A percentile compares a stretch with the other conserved stretches of the same genome.
These are phyloP conservation scores for Rheum nobile DNA, from an alignment of 148 eudicot genomes.

Conservation along the genomic window DNA sequence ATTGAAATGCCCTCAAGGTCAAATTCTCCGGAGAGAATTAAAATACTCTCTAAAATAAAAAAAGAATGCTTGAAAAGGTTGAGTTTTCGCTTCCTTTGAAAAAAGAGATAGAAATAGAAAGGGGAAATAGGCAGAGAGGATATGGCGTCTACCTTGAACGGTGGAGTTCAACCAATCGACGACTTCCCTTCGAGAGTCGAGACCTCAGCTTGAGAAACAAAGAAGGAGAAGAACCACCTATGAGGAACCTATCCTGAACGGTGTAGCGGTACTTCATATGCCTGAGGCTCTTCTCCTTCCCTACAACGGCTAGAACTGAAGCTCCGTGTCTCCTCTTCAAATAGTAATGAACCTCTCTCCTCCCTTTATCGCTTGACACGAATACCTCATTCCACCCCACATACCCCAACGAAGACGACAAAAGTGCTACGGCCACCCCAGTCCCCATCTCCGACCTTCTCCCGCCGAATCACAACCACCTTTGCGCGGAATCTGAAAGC, in stretches of 20 bases:
- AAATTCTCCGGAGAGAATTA: not conserved
- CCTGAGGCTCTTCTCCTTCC: slow-evolving; percentile 50
- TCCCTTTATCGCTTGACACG: too few relatives aligned
- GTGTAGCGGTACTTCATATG: slow-evolving; percentile 34
- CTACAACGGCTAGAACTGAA: slow-evolving; percentile 59
- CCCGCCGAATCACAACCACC: not conserved
- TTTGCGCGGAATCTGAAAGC: not conserved
- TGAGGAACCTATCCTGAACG: slow-evolving; percentile 15
- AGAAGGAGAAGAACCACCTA: slow-evolving; percentile 9
- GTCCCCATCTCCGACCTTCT: slow-evolving; percentile 6
- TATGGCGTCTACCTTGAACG: slow-evolving; percentile 29
- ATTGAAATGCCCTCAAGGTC: not conserved
- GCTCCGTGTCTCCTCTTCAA: slow-evolving; percentile 45
- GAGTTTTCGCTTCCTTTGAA: too few relatives aligned
- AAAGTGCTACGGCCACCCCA: slow-evolving; percentile 1
- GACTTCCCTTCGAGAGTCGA: slow-evolving; percentile 51
- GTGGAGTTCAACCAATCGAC: slow-evolving; percentile 54
- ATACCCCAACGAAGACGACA: slow-evolving; percentile 23
- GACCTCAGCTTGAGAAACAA: slow-evolving; percentile 40
- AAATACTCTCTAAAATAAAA: not conserved
- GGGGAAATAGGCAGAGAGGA: not conserved
- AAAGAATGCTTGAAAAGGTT: not conserved
- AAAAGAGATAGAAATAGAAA: not conserved
- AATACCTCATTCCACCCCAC: too few relatives aligned
- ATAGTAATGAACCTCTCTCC: slow-evolving; percentile 49